A percentile compares a stretch with the other conserved stretches of the same genome.
Conservation (phyloP, 2,329 filamentous ascomycete species). For the Chaetoscypha palmicola region DNA sequence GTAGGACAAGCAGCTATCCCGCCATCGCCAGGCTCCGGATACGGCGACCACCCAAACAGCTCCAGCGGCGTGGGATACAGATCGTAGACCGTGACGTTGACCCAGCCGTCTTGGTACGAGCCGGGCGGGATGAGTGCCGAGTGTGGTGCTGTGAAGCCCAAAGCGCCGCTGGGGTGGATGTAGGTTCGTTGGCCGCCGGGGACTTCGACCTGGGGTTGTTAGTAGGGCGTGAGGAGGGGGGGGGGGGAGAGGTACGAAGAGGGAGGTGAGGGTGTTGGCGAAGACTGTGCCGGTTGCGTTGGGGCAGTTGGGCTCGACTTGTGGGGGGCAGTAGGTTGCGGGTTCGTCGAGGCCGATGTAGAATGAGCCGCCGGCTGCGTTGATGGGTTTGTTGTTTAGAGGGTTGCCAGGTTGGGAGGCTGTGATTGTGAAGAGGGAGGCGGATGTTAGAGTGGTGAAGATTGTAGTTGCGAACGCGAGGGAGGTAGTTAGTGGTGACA, state of each 20-base stretch:
- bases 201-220: conserved; percentile 39
- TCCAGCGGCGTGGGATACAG: not conserved
- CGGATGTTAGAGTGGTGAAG: conserved; percentile 2
- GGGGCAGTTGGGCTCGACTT: conserved; percentile 12
- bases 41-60: not conserved
- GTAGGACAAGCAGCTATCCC: conserved; percentile 28
- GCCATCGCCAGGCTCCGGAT: not conserved
- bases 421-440: conserved; percentile 37
- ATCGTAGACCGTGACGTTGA: conserved; percentile 21
- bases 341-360: conserved; percentile 40
- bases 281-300: conserved; percentile 11
- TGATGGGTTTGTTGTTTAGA: conserved; percentile 40
- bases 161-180: conserved; percentile 44
- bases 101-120: conserved; percentile 44
- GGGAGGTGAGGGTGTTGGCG: conserved; percentile 5
- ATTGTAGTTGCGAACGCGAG: conserved; percentile 1
- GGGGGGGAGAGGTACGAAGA: conserved; percentile 10
- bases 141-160: conserved; percentile 51
- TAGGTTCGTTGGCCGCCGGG: conserved; percentile 59
- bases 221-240: not conserved
- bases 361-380: conserved; percentile 42
- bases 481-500: not conserved
- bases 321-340: conserved; percentile 42
- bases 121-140: conserved; percentile 45
- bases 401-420: conserved; percentile 22